Conservation (phyloP, 2,329 filamentous ascomycete species). For the Talaromyces sp. region DNA sequence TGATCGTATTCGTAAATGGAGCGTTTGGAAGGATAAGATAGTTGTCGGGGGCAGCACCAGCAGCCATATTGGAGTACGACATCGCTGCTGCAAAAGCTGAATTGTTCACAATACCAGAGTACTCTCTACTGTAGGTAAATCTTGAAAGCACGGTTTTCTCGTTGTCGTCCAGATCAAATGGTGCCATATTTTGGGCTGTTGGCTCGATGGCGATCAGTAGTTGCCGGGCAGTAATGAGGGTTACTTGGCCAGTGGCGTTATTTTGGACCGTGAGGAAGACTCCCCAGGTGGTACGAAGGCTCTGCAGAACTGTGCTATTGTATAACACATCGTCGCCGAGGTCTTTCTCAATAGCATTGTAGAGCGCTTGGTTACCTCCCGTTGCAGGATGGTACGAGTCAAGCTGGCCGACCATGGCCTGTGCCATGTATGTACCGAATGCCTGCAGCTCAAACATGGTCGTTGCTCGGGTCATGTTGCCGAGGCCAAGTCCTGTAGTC, state of each 20-base stretch:
- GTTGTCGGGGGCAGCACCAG: constrained; percentile 40
- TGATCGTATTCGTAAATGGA: constrained; percentile 22
- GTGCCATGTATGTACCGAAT: constrained; percentile 12
- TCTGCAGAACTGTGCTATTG: constrained; percentile 32
- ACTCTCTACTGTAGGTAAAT: constrained; percentile 34
- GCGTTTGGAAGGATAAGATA: constrained; percentile 22
- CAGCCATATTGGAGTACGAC: constrained; percentile 37
- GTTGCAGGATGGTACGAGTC: constrained; percentile 3
- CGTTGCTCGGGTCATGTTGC: constrained; percentile 25
- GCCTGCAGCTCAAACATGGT: constrained; percentile 14
- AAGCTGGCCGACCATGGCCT: constrained; percentile 6
- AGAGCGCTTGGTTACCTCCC: constrained; percentile 41
- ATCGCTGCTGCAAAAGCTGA: constrained; percentile 27
- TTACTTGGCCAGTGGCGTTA: constrained; percentile 25
- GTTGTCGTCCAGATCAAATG: constrained; percentile 32
- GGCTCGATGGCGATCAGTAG: constrained; percentile 41
- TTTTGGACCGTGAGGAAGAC: constrained; percentile 32
- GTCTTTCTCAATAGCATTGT: constrained; percentile 37
- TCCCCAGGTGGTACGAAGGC: constrained; percentile 25
- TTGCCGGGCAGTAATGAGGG: constrained; percentile 31
- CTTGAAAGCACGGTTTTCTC: constrained; percentile 35
- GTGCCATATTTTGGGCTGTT: constrained; percentile 31
- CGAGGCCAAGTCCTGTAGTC: constrained; percentile 42
- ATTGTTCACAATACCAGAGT: constrained; percentile 35
- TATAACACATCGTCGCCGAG: constrained; percentile 42